Base-by-base conservation (phyloP, 2,329 filamentous ascomycete genomes). In the Remersonia thermophila region DNA sequence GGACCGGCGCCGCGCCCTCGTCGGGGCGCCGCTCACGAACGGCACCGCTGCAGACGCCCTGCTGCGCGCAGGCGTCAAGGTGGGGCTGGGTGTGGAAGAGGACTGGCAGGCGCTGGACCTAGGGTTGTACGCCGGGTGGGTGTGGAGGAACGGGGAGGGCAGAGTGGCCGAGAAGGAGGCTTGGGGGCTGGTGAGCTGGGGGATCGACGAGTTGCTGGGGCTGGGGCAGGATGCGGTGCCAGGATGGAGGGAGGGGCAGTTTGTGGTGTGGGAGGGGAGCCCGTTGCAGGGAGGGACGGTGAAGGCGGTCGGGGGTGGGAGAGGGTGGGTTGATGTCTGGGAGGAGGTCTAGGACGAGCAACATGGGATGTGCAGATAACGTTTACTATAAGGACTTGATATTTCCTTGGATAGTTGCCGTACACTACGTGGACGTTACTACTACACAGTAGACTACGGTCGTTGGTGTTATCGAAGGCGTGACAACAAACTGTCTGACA, bases 21-120 rank as follows among this genome's bases (percentile, higher is more conserved):
- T 73, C 0, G 77, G 77, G 2, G 76, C 77, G 4, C 77, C 77
- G 1, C 61, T 81, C 1, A 77, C 75, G 1, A 77, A 79, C 46
- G 74, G 75, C 17, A 80, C 77, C 1, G 66, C 66, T 0, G 58
- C 77, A 4, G 73, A 80, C 42, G 53, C 49, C 10, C 62, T 82
- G 1, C 45, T 77, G 0, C 64, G 66, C 7, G 75, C 74, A 0
- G 76, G 75, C 2, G 76, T 80, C 0, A 50, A 57, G 3, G 62
- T 69, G 1, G 77, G 66, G 0, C 65, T 80, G 16, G 71, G 74
- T 1, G 61, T 77, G 4, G 61, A 67, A 29, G 73, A 80, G 50
- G 72, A 77, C 46, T 80, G 71, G 73, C 50, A 72, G 35, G 63
- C 78, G 3, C 61, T 74, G 20, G 71, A 80, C 42, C 47, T 81